Evolutionary conservation across 2,329 filamentous ascomycete genomes (phyloP).

Genomic region (Exophiala mesophila): DNA sequence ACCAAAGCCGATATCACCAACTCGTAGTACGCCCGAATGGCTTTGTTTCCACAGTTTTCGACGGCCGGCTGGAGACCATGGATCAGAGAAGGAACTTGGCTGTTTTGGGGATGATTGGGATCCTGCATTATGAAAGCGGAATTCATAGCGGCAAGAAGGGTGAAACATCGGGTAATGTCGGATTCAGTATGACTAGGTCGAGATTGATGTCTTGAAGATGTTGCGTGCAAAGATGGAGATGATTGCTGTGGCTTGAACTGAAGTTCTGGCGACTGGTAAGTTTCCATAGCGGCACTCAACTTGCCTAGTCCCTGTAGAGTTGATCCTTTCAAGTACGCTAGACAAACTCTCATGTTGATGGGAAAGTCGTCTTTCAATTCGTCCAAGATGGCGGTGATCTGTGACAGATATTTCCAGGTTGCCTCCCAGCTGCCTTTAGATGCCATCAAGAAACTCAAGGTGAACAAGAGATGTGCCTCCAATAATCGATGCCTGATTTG

Average conservation of each 20-base stretch:
- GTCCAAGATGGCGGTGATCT: constrained; percentile 47
- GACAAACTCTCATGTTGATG: constrained; percentile 48
- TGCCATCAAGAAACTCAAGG: constrained; percentile 65
- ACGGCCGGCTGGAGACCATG: constrained; percentile 64
- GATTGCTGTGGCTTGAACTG: constrained; percentile 38
- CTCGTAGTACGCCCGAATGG: constrained; percentile 72
- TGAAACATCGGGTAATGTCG: constrained; percentile 57
- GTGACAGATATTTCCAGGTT: constrained; percentile 55
- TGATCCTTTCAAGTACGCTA: constrained; percentile 68
- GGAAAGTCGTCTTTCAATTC: constrained; percentile 38
- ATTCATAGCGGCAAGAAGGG: constrained; percentile 61
- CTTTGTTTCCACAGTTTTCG: constrained; percentile 63
- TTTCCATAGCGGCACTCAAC: constrained; percentile 60
- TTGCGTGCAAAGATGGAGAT: constrained; percentile 19
- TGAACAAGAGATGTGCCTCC: constrained; percentile 64
- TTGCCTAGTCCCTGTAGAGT: constrained; percentile 74
- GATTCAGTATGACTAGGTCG: constrained; percentile 13
- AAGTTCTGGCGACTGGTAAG: constrained; percentile 62
- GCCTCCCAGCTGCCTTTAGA: constrained; percentile 65
- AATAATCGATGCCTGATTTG: constrained; percentile 58
- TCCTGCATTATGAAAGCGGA: constrained; percentile 68
- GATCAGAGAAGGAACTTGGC: constrained; percentile 57
- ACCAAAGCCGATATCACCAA: constrained; percentile 67
- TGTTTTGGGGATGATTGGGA: constrained; percentile 52
- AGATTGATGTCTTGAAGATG: constrained; percentile 20